Evolutionary conservation across 257 asterid genomes (phyloP).

Genomic region (Penstemon newberryi): DNA sequence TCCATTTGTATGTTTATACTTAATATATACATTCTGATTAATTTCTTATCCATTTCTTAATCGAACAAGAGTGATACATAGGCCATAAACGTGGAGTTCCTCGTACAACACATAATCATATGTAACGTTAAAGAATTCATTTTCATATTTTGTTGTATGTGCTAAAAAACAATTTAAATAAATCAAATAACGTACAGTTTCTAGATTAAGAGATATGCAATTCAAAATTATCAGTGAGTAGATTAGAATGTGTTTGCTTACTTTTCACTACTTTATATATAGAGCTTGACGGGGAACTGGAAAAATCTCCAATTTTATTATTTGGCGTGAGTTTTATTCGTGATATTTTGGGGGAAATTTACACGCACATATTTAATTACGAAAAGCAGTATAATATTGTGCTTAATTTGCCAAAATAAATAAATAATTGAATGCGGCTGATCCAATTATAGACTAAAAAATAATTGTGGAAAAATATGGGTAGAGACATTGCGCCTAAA

Average conservation of each 20-base stretch:
- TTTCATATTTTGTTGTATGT: conserved; percentile 19
- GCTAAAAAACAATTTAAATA: background rate
- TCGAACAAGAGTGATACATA: conserved; percentile 30
- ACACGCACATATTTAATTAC: background rate
- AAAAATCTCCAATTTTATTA: too few relatives aligned
- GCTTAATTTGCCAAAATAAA: too few relatives aligned
- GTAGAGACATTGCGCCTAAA: background rate
- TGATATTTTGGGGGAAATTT: too few relatives aligned
- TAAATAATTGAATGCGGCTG: too few relatives aligned
- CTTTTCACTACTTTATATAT: background rate
- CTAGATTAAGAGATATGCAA: background rate
- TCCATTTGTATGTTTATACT: background rate
- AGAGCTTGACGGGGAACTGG: too few relatives aligned
- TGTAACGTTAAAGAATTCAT: conserved; percentile 18
- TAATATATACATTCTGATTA: background rate
- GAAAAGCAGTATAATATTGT: too few relatives aligned
- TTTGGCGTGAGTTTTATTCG: too few relatives aligned
- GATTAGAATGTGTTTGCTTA: background rate
- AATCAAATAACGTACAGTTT: background rate
- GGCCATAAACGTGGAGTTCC: conserved; percentile 33
- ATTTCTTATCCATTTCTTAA: conserved; percentile 9
- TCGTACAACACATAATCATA: conserved; percentile 20
- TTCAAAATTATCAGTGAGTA: background rate
- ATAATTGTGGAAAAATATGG: background rate
- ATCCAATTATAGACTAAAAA: background rate